Evolutionary conservation across 768 basidiomycete species (phyloP).

Genomic region (Crucibulum laeve): DNA sequence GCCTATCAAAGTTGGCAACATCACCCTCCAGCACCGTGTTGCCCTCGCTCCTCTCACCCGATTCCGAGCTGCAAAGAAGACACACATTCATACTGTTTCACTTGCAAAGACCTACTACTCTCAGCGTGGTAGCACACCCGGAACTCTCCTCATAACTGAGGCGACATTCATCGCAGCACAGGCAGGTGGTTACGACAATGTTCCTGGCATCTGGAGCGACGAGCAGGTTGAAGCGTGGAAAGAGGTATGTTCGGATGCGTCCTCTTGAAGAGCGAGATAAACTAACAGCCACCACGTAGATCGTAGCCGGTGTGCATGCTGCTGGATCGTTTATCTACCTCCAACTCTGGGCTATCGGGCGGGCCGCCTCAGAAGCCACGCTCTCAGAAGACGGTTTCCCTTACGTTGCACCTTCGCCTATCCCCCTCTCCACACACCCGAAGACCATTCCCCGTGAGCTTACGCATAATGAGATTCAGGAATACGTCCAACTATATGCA

Average conservation of each 20-base stretch:
- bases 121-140: conserved; percentile 29
- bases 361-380: conserved; percentile 16
- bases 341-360: conserved; percentile 49
- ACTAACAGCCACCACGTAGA: conserved; percentile 11
- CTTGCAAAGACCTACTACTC: conserved; percentile 30
- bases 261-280: neutral
- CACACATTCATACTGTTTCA: conserved; percentile 8
- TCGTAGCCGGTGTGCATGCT: conserved; percentile 40
- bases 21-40: conserved; percentile 37
- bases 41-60: conserved; percentile 32
- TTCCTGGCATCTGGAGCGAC: conserved; percentile 45
- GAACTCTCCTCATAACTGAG: conserved; percentile 43
- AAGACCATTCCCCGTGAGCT: conserved; percentile 27
- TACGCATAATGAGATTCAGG: conserved; percentile 32
- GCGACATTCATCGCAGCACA: conserved; percentile 31
- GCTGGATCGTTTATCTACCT: conserved; percentile 35
- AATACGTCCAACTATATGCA: conserved; percentile 31
- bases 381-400: conserved; percentile 13
- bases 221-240: conserved; percentile 55
- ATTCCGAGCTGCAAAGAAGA: conserved; percentile 6
- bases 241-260: conserved; percentile 21
- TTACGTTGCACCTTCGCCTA: conserved; percentile 19
- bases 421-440: conserved; percentile 7
- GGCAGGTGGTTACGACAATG: conserved; percentile 24
- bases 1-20: conserved; percentile 30